Evolutionary conservation across 148 eudicot species (phyloP).

Genomic region (Suaeda aralocaspica): DNA sequence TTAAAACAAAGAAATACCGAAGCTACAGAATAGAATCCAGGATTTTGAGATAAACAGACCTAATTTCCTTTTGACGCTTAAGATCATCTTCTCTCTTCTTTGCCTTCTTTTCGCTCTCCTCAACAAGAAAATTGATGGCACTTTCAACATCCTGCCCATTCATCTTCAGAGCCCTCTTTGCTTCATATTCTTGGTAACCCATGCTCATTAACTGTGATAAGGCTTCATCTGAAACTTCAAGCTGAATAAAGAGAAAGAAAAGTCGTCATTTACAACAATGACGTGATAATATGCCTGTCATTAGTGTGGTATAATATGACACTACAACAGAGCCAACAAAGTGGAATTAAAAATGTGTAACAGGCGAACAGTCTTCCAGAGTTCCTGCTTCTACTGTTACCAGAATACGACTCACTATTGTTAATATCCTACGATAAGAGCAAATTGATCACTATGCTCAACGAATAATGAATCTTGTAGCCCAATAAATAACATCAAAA

Average conservation of each 20-base stretch:
- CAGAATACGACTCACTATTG: background rate
- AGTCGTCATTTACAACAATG: background rate
- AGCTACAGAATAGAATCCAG: slow-evolving; percentile 3
- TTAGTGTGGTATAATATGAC: background rate
- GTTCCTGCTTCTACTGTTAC: background rate
- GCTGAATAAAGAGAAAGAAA: slow-evolving; percentile 49
- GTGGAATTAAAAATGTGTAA: background rate
- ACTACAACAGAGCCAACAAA: background rate
- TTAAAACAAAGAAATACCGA: background rate
- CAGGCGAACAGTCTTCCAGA: background rate
- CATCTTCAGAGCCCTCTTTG: slow-evolving; percentile 80
- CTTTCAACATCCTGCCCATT: slow-evolving; percentile 63
- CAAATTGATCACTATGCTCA: background rate
- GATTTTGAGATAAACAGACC: slow-evolving; percentile 32
- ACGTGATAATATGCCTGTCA: background rate
- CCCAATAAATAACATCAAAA: background rate
- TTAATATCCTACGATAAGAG: background rate
- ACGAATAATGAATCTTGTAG: background rate
- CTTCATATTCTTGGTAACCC: slow-evolving; percentile 74
- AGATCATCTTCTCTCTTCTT: slow-evolving; percentile 56
- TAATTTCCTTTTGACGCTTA: slow-evolving; percentile 55
- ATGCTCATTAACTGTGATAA: slow-evolving; percentile 69
- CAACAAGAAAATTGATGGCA: slow-evolving; percentile 73
- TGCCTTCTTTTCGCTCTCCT: slow-evolving; percentile 56
- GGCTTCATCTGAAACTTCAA: slow-evolving; percentile 87